Evolutionary conservation across 352 stramenopile species (phyloP).

Genomic region (Globisporangium orthogonon): DNA sequence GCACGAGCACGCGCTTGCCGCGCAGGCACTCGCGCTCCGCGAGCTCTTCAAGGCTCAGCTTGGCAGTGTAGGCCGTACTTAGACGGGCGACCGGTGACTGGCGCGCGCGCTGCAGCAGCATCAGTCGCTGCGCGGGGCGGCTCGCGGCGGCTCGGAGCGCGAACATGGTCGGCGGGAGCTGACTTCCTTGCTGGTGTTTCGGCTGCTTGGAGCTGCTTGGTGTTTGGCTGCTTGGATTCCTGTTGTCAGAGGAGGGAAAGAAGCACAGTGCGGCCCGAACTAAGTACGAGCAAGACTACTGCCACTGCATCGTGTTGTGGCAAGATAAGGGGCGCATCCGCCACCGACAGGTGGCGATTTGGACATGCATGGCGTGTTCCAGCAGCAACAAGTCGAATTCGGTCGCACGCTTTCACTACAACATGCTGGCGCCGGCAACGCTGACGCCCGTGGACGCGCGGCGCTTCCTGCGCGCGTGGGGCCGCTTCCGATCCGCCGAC

Average conservation of each 20-base stretch:
- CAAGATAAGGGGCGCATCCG: no score
- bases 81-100: background rate
- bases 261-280: no score
- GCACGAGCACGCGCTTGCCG: conserved; percentile 96
- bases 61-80: conserved; percentile 8
- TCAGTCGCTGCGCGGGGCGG: no score
- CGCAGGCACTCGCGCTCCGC: conserved; percentile 68
- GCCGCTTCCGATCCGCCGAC: conserved; percentile 19
- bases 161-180: conserved; percentile 1
- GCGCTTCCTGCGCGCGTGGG: conserved; percentile 59
- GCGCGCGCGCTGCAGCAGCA: background rate
- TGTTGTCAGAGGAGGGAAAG: no score
- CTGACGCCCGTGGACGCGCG: conserved; percentile 26
- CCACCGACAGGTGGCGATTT: background rate
- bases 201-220: background rate
- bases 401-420: background rate
- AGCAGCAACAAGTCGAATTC: background rate
- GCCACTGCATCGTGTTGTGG: no score
- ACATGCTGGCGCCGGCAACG: conserved; percentile 8
- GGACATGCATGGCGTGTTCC: background rate
- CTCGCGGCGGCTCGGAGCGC: conserved; percentile 7
- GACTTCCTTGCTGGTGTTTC: background rate
- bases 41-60: conserved; percentile 69
- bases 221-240: no score
- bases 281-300: no score